These are phyloP conservation scores for Solanum pimpinellifolium DNA, from an alignment of 257 asterid species.

Conservation along the genomic window DNA sequence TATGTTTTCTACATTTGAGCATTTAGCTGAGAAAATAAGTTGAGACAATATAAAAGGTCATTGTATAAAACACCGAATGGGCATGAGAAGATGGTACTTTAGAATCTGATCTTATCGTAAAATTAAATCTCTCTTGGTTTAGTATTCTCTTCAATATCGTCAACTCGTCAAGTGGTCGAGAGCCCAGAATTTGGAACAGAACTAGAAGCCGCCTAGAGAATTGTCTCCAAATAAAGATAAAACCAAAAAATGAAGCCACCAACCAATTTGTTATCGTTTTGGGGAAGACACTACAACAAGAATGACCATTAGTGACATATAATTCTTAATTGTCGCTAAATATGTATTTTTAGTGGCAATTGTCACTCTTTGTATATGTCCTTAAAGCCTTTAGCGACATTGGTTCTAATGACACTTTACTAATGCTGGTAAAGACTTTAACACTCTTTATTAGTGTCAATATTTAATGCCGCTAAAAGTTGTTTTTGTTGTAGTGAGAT, in stretches of 20 bases:
- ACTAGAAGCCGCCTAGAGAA: constrained; percentile 60
- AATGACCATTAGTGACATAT: too few relatives aligned
- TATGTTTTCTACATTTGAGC: neutral
- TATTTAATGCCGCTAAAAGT: too few relatives aligned
- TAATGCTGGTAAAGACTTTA: too few relatives aligned
- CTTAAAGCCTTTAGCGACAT: too few relatives aligned
- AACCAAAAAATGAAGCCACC: constrained; percentile 18
- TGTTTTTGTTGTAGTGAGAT: too few relatives aligned
- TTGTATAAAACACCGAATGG: constrained; percentile 40
- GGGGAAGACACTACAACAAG: too few relatives aligned
- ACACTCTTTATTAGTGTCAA: too few relatives aligned
- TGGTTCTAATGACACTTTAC: too few relatives aligned
- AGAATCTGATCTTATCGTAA: constrained; percentile 55
- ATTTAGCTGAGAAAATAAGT: constrained; percentile 18
- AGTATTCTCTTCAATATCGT: constrained; percentile 33
- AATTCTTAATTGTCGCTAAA: too few relatives aligned
- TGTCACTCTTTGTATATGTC: too few relatives aligned
- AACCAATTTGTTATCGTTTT: constrained; percentile 19
- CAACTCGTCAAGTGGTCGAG: neutral
- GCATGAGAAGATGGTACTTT: constrained; percentile 96
- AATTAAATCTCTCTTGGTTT: constrained; percentile 59
- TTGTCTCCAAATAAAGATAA: constrained; percentile 50
- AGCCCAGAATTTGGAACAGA: constrained; percentile 39
- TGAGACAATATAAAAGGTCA: constrained; percentile 30
- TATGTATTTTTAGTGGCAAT: too few relatives aligned